Base-by-base conservation (phyloP, 83 land plant genomes). In the Picea abies region DNA sequence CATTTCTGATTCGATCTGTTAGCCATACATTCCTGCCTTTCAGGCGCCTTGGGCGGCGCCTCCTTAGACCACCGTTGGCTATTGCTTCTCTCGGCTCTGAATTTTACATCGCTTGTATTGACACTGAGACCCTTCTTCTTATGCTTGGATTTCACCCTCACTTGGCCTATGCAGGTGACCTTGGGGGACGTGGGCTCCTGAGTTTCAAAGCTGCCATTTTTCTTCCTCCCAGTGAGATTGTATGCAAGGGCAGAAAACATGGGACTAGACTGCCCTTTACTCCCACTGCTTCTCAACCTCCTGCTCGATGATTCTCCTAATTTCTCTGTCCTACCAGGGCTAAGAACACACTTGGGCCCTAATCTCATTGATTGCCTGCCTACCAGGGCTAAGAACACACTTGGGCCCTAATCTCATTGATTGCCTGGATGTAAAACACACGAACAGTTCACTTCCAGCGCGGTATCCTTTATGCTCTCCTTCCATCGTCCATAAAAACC, bases 161-260 rank as follows among this genome's bases (percentile, higher is more conserved):
- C 94, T 83, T 92, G 92, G 29, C 94, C 94, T 67, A 92, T 92
- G 89, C 94, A 92, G 52, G 94, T 92, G 20, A 92, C 94, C 64
- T 92, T 92, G 14, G 94, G 94, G 2, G 94, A 92, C 16, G 91
- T 82, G 6, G 94, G 94, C 81, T 92, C 94, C 29, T 87, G 90
- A n/a, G 88, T 84, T 39, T 90, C 94, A 41, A 86, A 92, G 16
- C 84, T 85, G 7, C 89, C 89, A 11, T 85, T 81, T 39, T 64
- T 80, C 81, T 90, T 90, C 84, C 86, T 84, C 10, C 84, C 81
- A 12, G 76, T 73, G 25, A 20, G 79, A 23, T 77, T 77, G 9
- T 77, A 81, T 7, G 81, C 25, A 32, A 79, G 64, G 49, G 62
- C 35, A 19, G 89, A 83, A 56, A 90, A 90, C 87, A 92, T 85